These are phyloP conservation scores for Theobroma grandiflorum DNA, from an alignment of 441 rosid species.

Conservation along the genomic window DNA sequence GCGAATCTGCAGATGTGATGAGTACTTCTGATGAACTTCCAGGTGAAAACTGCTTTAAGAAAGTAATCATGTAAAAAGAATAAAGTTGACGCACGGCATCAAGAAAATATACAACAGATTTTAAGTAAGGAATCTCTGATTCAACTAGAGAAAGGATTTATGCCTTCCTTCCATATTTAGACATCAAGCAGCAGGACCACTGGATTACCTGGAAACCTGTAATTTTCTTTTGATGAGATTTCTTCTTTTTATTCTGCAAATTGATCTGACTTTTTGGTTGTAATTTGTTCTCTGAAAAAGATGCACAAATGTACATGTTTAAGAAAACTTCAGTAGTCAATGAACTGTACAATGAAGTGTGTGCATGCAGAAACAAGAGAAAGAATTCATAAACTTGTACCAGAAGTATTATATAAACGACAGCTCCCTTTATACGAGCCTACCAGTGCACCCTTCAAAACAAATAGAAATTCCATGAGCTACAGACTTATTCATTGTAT, in stretches of 20 bases:
- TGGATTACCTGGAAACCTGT: slow-evolving; percentile 94
- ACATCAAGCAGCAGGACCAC: neutral
- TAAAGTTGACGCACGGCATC: slow-evolving; percentile 26
- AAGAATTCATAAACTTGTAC: slow-evolving; percentile 46
- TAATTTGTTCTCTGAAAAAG: slow-evolving; percentile 82
- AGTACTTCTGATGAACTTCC: slow-evolving; percentile 89
- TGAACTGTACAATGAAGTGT: neutral
- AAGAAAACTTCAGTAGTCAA: slow-evolving; percentile 19
- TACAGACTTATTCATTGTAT: slow-evolving; percentile 16
- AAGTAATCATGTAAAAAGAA: slow-evolving; percentile 39
- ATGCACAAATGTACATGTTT: slow-evolving; percentile 17
- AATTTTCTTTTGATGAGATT: slow-evolving; percentile 89
- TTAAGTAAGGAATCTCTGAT: slow-evolving; percentile 11
- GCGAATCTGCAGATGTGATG: slow-evolving; percentile 94
- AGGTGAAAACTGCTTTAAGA: slow-evolving; percentile 74
- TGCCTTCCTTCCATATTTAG: neutral
- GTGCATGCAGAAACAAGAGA: neutral
- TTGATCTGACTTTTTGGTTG: slow-evolving; percentile 77
- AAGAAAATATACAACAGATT: neutral
- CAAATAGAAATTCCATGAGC: slow-evolving; percentile 39
- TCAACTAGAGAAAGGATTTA: neutral
- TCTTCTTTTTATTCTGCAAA: slow-evolving; percentile 94
- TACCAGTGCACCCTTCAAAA: slow-evolving; percentile 87
- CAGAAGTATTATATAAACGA: slow-evolving; percentile 72
- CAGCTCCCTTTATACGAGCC: slow-evolving; percentile 98